phyloP scores from a whole-genome alignment of 208 protist species.

The Leishmania guyanensis region DNA sequence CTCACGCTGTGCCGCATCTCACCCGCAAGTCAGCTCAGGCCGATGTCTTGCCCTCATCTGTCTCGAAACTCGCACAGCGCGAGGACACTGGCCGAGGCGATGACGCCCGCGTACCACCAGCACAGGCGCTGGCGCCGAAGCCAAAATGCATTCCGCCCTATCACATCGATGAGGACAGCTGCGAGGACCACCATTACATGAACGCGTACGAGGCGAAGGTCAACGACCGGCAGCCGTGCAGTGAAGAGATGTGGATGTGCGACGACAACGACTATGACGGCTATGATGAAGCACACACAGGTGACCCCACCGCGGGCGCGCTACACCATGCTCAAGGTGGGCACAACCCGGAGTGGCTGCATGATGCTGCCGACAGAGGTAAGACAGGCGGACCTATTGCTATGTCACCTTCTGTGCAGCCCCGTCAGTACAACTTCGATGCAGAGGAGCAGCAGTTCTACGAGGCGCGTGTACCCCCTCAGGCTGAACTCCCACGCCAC shows the following conservation, averaged over 20 bases:
- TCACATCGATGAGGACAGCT: slow-evolving; percentile 22
- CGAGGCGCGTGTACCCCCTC: neutral
- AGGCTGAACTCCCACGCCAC: neutral
- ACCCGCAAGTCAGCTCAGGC: slow-evolving; percentile 30
- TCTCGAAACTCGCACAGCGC: slow-evolving; percentile 5
- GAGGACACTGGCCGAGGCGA: neutral
- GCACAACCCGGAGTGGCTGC: slow-evolving; percentile 12
- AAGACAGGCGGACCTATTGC: neutral
- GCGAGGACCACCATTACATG: slow-evolving; percentile 12
- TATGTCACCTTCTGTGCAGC: slow-evolving; percentile 2
- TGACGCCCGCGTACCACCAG: neutral
- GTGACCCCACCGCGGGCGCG: too few relatives aligned
- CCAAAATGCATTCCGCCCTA: slow-evolving; percentile 5
- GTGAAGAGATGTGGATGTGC: slow-evolving; percentile 29
- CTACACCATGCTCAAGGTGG: neutral
- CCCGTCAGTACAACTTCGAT: slow-evolving; percentile 18
- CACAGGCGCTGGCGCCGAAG: neutral
- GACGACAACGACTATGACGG: slow-evolving; percentile 11
- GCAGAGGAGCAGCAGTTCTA: slow-evolving; percentile 13
- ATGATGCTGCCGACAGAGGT: neutral
- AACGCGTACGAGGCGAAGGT: neutral
- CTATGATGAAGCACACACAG: neutral
- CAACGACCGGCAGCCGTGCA: slow-evolving; percentile 6
- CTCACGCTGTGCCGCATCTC: slow-evolving; percentile 21
- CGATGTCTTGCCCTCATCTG: slow-evolving; percentile 34